A percentile compares a stretch with the other conserved stretches of the same genome.
phyloP scores from a whole-genome alignment of 176 grass and related monocot species.

The Ampelocalamus luodianensis region DNA sequence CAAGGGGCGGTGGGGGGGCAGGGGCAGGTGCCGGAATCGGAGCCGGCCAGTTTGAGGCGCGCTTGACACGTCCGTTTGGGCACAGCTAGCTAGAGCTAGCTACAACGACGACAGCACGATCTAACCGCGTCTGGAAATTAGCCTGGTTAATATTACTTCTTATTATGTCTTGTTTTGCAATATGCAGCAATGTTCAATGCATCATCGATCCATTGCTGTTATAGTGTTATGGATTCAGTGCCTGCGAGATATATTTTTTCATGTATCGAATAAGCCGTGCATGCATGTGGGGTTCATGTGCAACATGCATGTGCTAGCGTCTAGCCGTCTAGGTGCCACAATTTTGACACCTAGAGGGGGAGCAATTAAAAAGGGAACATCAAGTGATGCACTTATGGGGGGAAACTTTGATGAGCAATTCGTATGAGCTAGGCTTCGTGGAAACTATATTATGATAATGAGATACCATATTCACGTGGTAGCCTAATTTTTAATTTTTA shows the following conservation, averaged over 20 bases:
- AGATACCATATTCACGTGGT: not conserved
- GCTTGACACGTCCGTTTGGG: constrained; percentile 30
- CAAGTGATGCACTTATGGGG: not conserved
- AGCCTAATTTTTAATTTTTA: not conserved
- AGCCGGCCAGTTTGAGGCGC: not conserved
- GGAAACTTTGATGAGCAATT: not conserved
- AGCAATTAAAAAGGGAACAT: not conserved
- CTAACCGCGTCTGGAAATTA: not conserved
- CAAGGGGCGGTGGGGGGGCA: constrained; percentile 45
- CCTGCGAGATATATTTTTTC: not conserved
- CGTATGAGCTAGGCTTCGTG: not conserved
- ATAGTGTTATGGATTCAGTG: too few species aligned
- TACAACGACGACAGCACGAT: not conserved
- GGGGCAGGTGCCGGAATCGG: constrained; percentile 11
- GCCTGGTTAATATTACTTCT: not conserved
- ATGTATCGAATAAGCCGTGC: constrained; percentile 24
- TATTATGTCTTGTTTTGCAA: not conserved
- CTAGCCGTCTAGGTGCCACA: not conserved
- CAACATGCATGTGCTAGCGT: constrained; percentile 24
- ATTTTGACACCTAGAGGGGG: constrained; percentile 22
- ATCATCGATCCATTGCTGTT: not conserved
- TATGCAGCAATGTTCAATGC: constrained; percentile 2
- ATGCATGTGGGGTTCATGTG: constrained; percentile 48
- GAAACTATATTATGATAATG: not conserved
- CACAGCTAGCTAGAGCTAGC: not conserved